Evolutionary conservation across 2,329 filamentous ascomycete species (phyloP), one percentile per base, ranked within the genome.

Genomic region (Pseudofabraea citricarpa): DNA sequence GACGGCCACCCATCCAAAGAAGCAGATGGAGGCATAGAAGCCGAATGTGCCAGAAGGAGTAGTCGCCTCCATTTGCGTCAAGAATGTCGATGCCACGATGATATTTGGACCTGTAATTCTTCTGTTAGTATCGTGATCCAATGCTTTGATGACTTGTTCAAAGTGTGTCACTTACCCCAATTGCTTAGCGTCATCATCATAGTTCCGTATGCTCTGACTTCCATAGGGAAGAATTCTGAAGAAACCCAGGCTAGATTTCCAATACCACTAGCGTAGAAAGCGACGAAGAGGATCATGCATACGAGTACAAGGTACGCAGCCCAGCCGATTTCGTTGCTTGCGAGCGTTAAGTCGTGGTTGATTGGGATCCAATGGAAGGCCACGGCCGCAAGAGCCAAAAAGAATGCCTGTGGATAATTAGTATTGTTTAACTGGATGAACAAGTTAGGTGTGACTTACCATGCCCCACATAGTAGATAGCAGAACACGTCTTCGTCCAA

Each of bases 41-140:
- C 71, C 71, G 47, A 75, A 77, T 0, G 72, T 67, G 1, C 73
- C 72, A 2, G 64, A 68, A 0, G 71, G 70, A 0, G 72, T 74
- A 42, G 66, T 70, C n/a, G 58, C 60, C 48, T 75, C 64, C 65
- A 74, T 74, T 64, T 66, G 66, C 21, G 65, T 70, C 7, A 74
- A 54, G 56, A 75, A 75, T 0, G 70, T 73, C 3, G 68, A 72
- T 6, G 69, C 60, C 33, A 75, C 66, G 41, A 75, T 72, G 45
- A 75, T 65, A 52, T 74, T 73, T 40, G 59, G 65, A 9, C 63
- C 66, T n/a, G n/a, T n/a, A n/a, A n/a, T n/a, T n/a, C n/a, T n/a
- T n/a, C n/a, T n/a, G n/a, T n/a, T n/a, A n/a, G n/a, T n/a, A n/a
- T n/a, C n/a, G n/a, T n/a, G n/a, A n/a, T n/a, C n/a, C n/a, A n/a